phyloP scores from a whole-genome alignment of 1,284 basidiomycete species.

The Marasmius oreades region DNA sequence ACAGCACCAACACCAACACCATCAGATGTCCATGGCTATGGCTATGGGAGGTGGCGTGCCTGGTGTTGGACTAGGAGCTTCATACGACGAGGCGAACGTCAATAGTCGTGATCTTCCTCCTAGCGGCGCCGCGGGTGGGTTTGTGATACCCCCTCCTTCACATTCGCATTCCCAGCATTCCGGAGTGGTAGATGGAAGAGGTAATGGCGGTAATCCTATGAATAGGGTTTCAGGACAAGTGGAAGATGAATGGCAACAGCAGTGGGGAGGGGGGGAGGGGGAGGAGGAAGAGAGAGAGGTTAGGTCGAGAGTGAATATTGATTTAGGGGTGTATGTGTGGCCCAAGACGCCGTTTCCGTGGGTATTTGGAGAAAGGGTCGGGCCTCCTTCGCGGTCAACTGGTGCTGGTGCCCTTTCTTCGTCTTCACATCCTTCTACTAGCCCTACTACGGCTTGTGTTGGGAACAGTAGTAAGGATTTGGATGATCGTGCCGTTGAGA shows the following conservation, averaged over 20 bases:
- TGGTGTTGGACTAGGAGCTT: not conserved
- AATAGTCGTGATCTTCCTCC: not conserved
- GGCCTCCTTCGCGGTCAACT: conserved; percentile 1
- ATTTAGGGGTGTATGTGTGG: conserved; percentile 66
- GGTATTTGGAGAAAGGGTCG: conserved; percentile 32
- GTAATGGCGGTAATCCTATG: not conserved
- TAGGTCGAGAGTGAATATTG: conserved; percentile 33
- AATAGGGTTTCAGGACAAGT: not conserved
- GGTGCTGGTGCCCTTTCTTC: conserved; percentile 25
- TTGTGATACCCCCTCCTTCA: too few relatives aligned
- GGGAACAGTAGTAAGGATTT: too few relatives aligned
- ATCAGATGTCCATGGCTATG: not conserved
- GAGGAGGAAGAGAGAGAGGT: conserved; percentile 22
- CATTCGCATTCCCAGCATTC: too few relatives aligned
- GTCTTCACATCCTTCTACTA: too few relatives aligned
- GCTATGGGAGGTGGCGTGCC: not conserved
- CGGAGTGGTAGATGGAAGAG: too few relatives aligned
- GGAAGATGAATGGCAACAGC: not conserved
- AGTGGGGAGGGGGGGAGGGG: not conserved
- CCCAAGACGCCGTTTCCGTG: conserved; percentile 51
- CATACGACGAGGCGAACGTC: not conserved
- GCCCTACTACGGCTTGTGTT: too few relatives aligned
- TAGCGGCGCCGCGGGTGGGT: too few relatives aligned
- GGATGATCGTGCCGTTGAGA: not conserved
- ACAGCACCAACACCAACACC: not conserved